Percentiles rank a stretch among this genome's conserved stretches.
Evolutionary conservation across 148 eudicot genomes (phyloP).

Genomic region (Camellia japonica): DNA sequence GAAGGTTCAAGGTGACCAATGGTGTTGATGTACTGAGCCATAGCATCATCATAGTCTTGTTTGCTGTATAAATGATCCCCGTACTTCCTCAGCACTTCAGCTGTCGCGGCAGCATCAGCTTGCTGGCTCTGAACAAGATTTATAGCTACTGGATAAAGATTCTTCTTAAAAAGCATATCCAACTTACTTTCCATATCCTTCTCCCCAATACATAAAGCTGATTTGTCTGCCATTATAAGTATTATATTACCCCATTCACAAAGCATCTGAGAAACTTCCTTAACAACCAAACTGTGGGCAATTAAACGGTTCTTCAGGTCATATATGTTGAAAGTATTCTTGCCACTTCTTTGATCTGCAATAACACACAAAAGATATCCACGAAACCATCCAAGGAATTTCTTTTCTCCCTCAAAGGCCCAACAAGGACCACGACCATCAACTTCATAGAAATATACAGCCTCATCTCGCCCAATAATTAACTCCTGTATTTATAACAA

Average conservation of each 20-base stretch:
- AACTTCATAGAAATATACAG: constrained; percentile 89
- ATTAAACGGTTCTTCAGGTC: constrained; percentile 88
- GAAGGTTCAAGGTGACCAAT: constrained; percentile 98
- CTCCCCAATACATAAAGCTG: constrained; percentile 84
- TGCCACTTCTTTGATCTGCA: constrained; percentile 81
- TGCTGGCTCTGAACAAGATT: constrained; percentile 96
- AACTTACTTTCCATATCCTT: constrained; percentile 99
- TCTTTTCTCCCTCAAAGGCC: constrained; percentile 99
- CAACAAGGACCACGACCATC: constrained; percentile 99
- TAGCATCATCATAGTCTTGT: constrained; percentile 90
- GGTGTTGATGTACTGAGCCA: constrained; percentile 92
- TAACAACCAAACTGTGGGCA: constrained; percentile 69
- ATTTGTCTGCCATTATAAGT: constrained; percentile 79
- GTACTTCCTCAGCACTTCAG: constrained; percentile 93
- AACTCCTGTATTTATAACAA: constrained; percentile 56
- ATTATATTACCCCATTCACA: constrained; percentile 98
- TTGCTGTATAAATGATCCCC: constrained; percentile 92
- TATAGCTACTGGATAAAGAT: constrained; percentile 92
- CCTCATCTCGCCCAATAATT: constrained; percentile 90
- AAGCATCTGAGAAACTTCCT: constrained; percentile 89
- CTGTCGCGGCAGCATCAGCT: constrained; percentile 99
- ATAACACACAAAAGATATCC: constrained; percentile 89
- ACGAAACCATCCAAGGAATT: constrained; percentile 92
- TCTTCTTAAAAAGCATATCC: constrained; percentile 94
- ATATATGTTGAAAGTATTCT: constrained; percentile 76